These are phyloP conservation scores for Pholiota molesta DNA, from an alignment of 768 basidiomycete species.

Conservation along the genomic window DNA sequence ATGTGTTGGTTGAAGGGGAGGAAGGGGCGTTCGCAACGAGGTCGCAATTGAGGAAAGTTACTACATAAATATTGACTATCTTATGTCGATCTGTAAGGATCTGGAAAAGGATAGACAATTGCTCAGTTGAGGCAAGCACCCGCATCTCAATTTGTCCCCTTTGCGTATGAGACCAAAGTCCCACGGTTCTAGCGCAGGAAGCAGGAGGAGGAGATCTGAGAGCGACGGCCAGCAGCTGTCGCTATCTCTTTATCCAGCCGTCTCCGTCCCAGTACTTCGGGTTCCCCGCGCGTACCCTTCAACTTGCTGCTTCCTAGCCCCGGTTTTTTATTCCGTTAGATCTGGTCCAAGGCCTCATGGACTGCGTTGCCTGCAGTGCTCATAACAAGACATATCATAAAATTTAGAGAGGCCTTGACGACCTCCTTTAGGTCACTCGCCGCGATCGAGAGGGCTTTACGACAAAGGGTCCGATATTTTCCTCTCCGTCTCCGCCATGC, in stretches of 20 bases:
- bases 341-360: neutral
- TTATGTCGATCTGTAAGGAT: conserved; percentile 19
- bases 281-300: conserved; percentile 8
- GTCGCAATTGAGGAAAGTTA: neutral
- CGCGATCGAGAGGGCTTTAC: neutral
- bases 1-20: neutral
- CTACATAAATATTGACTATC: neutral
- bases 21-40: neutral
- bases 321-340: conserved; percentile 1
- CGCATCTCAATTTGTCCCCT: conserved; percentile 11
- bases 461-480: neutral
- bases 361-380: neutral
- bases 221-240: neutral
- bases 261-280: neutral
- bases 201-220: conserved; percentile 16
- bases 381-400: neutral
- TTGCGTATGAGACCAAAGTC: conserved; percentile 8
- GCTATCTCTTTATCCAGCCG: neutral
- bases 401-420: neutral
- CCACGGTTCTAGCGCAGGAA: conserved; percentile 40
- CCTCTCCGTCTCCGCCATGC: neutral
- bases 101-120: conserved; percentile 25
- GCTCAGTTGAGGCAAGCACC: conserved; percentile 12
- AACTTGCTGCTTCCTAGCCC: neutral
- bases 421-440: neutral